Conservation (phyloP, 768 basidiomycete genomes). For the Amylocystis lapponica region DNA sequence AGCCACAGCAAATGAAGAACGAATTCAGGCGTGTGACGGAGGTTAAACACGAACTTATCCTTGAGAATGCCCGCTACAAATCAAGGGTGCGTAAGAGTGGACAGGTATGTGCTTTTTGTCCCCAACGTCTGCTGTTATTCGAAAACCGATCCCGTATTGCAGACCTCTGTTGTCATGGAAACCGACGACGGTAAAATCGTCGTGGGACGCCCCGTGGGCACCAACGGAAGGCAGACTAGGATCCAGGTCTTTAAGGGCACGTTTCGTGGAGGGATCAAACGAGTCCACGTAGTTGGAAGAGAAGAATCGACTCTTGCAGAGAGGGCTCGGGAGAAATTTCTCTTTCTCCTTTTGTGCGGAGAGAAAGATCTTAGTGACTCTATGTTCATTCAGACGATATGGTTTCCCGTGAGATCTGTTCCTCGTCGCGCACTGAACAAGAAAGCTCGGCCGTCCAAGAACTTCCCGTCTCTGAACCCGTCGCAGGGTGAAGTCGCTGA, state of each 20-base stretch:
- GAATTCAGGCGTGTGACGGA: conserved; percentile 28
- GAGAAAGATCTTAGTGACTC: conserved; percentile 23
- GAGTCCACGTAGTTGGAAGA: conserved; percentile 37
- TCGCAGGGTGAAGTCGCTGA: conserved; percentile 34
- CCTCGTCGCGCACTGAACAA: too few species aligned
- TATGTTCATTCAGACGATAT: conserved; percentile 32
- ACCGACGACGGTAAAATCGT: conserved; percentile 26
- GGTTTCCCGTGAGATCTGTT: conserved; percentile 30
- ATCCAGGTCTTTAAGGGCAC: conserved; percentile 21
- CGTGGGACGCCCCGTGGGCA: conserved; percentile 25
- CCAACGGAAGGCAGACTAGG: conserved; percentile 32
- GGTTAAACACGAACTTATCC: conserved; percentile 23
- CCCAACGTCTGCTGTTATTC: too few species aligned
- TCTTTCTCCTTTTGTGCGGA: conserved; percentile 32
- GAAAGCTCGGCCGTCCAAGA: too few species aligned
- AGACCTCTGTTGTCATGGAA: conserved; percentile 34
- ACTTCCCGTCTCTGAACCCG: too few species aligned
- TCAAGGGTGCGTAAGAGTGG: conserved; percentile 31
- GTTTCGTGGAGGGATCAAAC: conserved; percentile 20
- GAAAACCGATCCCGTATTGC: too few species aligned
- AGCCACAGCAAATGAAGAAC: conserved; percentile 27
- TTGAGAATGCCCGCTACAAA: conserved; percentile 38
- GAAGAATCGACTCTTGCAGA: conserved; percentile 36
- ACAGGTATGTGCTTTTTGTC: too few species aligned
- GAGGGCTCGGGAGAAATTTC: conserved; percentile 31